Evolutionary conservation across 345 rosid species (phyloP), one percentile per base, ranked within the genome.

Genomic region (Pistacia vera): DNA sequence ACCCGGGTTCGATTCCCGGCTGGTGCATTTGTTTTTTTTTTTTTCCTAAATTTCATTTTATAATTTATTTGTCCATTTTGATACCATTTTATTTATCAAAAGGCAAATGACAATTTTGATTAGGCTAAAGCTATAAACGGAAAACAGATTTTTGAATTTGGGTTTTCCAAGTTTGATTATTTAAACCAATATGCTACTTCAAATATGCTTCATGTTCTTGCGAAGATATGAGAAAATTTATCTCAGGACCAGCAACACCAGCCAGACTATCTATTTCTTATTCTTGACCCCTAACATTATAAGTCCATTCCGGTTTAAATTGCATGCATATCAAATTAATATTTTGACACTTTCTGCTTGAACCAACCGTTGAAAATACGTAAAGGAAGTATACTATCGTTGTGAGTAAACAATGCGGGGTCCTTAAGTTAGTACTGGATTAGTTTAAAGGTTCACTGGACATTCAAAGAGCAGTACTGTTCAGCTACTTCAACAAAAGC

Each of bases 1-100:
- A 85, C 86, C 86, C 83, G 85, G 81, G 90, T 83, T 86, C 81
- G 83, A 84, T 87, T 84, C 84, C 85, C 86, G 84, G 84, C 88
- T 83, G 88, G 83, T 81, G 86, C 88, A 63, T 18, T 11, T 59
- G 20, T 10, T 22, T 9, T 20, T 20, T 18, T 22, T 22, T 22
- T 0, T 0, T 22, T 22, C 22, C 22, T 22, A 22, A 18, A n/a
- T 5, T 20, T 58, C 11, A 49, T 12, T 49, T 49, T 49, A 49
- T 49, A 49, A 2, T 49, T 49, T 49, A 49, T 1, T 30, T 30
- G 2, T 30, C 33, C 33, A 30, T 49, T 49, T 49, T 9, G 12
- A 38, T 38, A 38, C 33, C 33, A 38, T 3, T 38, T 38, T 38
- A 38, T 38, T 38, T 38, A 3, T 38, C 33, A 30, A 30, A 0